phyloP scores from a whole-genome alignment of 805 yeast species.

The Yueomyces sinensis region DNA sequence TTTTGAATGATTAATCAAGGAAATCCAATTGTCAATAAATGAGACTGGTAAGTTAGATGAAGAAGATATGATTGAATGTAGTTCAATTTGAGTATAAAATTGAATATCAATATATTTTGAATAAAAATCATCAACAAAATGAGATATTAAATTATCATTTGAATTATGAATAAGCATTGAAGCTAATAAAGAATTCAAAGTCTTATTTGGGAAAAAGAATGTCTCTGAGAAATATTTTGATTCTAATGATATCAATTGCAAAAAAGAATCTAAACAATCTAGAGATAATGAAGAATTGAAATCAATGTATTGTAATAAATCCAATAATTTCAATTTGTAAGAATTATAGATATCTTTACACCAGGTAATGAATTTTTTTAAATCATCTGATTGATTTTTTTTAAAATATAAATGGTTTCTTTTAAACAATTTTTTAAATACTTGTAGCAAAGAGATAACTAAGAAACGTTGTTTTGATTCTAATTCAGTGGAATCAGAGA shows the following conservation, averaged over 20 bases:
- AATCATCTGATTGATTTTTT: slow-evolving; percentile 3
- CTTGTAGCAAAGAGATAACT: slow-evolving; percentile 20
- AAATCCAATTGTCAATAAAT: slow-evolving; percentile 25
- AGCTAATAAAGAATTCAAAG: slow-evolving; percentile 31
- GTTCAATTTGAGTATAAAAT: slow-evolving; percentile 50
- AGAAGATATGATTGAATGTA: slow-evolving; percentile 17
- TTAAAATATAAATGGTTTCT: slow-evolving; percentile 19
- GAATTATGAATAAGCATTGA: slow-evolving; percentile 24
- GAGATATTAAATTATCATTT: slow-evolving; percentile 25
- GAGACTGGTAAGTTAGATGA: slow-evolving; percentile 1
- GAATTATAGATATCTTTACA: slow-evolving; percentile 41
- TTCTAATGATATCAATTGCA: slow-evolving; percentile 47
- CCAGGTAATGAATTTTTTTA: slow-evolving; percentile 42
- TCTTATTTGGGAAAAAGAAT: slow-evolving; percentile 44
- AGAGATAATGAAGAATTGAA: slow-evolving; percentile 34
- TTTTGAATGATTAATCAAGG: slow-evolving; percentile 25
- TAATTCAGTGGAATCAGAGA: slow-evolving; percentile 1
- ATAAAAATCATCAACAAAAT: slow-evolving; percentile 45
- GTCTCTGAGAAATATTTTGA: slow-evolving; percentile 37
- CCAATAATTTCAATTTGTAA: slow-evolving; percentile 34
- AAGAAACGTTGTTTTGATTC: slow-evolving; percentile 18
- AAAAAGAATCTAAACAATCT: slow-evolving; percentile 41
- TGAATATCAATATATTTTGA: slow-evolving; percentile 62
- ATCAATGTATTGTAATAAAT: slow-evolving; percentile 27
- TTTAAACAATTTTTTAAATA: slow-evolving; percentile 20